Evolutionary conservation across 2,329 filamentous ascomycete species (phyloP).

Genomic region (Blastomyces emzantsi): DNA sequence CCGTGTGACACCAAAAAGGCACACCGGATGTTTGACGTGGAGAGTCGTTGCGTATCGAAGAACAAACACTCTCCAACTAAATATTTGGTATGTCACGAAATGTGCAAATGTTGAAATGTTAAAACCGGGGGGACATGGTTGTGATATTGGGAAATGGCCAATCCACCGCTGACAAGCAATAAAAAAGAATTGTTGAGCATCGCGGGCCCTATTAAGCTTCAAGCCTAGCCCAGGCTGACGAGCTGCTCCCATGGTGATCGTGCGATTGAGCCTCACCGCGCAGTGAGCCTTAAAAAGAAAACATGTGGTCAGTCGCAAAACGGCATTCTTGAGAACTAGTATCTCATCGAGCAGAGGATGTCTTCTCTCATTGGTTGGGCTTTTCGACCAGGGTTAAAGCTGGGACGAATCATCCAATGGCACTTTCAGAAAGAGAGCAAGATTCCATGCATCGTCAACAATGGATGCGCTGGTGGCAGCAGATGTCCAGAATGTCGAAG

Average conservation of each 20-base stretch:
- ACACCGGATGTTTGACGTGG: not conserved
- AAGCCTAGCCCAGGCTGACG: not conserved
- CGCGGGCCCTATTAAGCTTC: not conserved
- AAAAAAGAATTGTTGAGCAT: not conserved
- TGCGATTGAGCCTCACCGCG: not conserved
- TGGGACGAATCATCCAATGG: not conserved
- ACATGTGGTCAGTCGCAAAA: not conserved
- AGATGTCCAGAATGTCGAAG: not conserved
- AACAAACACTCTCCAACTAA: not conserved
- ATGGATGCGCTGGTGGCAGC: not conserved
- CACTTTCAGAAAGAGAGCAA: not conserved
- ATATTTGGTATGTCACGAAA: not conserved
- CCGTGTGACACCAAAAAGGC: not conserved
- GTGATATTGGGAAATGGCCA: not conserved
- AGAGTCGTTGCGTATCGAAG: not conserved
- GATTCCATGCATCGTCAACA: not conserved
- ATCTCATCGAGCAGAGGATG: not conserved
- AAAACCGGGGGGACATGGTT: not conserved
- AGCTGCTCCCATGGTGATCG: not conserved
- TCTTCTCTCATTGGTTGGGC: constrained; percentile 2
- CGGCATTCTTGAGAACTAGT: not conserved
- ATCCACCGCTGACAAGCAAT: not conserved
- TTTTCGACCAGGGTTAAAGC: not conserved
- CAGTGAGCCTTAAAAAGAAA: not conserved
- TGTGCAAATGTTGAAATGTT: not conserved